Conservation (phyloP, 805 yeast genomes). For the Dipodascopsis uninucleata region DNA sequence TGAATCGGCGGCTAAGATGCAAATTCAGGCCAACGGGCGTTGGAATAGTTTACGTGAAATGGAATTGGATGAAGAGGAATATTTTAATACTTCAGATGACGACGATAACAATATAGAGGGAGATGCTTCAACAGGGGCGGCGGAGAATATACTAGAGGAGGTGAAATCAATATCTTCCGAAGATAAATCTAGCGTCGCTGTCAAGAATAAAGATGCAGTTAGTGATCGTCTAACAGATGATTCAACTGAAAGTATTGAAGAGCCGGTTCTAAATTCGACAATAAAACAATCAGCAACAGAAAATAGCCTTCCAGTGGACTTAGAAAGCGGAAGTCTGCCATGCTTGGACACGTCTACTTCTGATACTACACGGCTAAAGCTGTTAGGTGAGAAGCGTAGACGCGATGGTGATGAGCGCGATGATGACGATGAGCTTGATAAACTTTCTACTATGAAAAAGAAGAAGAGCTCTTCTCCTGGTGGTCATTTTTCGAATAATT, state of each 20-base stretch:
- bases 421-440: constrained; percentile 23
- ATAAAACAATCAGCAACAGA: neutral
- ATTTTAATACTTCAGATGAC: constrained; percentile 29
- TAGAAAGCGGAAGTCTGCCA: neutral
- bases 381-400: constrained; percentile 22
- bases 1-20: constrained; percentile 8
- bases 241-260: too few relatives aligned
- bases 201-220: neutral
- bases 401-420: constrained; percentile 14
- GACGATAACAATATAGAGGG: too few relatives aligned
- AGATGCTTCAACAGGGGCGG: too few relatives aligned
- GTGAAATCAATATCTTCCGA: too few relatives aligned
- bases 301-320: neutral
- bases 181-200: neutral
- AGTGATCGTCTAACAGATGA: too few relatives aligned
- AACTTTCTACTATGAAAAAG: constrained; percentile 10
- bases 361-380: constrained; percentile 1
- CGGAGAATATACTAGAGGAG: too few relatives aligned
- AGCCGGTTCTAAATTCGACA: neutral
- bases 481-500: too few relatives aligned
- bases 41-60: constrained; percentile 15
- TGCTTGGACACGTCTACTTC: constrained; percentile 1
- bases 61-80: constrained; percentile 23
- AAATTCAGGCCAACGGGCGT: constrained; percentile 3
- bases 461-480: neutral